Conservation (phyloP, 176 grass and related monocot species). For the Thinopyrum elongatum region DNA sequence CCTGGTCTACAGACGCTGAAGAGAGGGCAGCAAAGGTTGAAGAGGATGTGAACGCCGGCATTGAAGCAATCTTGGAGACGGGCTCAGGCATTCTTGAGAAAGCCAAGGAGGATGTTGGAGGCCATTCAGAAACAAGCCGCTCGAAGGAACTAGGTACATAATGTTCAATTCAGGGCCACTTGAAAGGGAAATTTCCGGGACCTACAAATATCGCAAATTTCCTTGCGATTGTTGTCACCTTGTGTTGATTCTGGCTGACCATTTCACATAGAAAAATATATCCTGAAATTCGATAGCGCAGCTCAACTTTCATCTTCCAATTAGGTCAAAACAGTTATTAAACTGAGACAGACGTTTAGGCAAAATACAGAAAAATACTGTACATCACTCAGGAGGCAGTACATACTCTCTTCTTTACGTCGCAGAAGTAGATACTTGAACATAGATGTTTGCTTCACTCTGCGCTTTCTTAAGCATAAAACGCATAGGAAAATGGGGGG, state of each 20-base stretch:
- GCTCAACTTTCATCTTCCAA: neutral
- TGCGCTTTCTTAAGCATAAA: no score
- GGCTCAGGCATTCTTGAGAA: conserved; percentile 35
- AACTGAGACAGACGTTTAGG: neutral
- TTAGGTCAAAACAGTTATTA: neutral
- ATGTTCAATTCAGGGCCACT: conserved; percentile 20
- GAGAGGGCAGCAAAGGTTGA: conserved; percentile 26
- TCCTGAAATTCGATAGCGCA: neutral
- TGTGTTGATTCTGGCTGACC: neutral
- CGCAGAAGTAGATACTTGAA: no score
- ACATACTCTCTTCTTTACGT: neutral
- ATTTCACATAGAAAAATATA: neutral
- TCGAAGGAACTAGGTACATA: conserved; percentile 41
- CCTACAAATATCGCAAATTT: neutral
- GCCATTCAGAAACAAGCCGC: conserved; percentile 17
- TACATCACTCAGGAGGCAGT: neutral
- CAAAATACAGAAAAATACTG: neutral
- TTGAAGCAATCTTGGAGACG: conserved; percentile 32
- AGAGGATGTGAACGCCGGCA: conserved; percentile 34
- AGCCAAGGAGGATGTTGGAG: conserved; percentile 35
- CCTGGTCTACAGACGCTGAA: conserved; percentile 24
- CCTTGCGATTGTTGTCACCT: neutral
- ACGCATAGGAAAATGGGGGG: neutral
- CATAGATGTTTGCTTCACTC: no score
- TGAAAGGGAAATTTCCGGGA: conserved; percentile 9